Conservation (phyloP, 2,329 filamentous ascomycete species). For the Ceratocystis variospora region DNA sequence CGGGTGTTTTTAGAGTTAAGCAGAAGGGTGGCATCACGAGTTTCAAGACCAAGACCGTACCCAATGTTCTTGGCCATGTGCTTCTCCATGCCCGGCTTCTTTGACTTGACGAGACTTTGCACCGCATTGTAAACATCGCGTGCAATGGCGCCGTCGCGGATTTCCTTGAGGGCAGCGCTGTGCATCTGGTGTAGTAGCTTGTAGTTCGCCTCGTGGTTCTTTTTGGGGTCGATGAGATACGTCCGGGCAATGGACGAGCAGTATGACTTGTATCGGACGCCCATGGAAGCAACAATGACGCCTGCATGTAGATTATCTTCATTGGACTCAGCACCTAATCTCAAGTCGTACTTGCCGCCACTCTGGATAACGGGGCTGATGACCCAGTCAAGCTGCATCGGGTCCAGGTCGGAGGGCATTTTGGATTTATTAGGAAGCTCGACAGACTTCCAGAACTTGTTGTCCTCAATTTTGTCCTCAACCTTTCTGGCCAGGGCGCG, state of each 20-base stretch:
- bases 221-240: slow-evolving; percentile 93
- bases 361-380: slow-evolving; percentile 85
- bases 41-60: slow-evolving; percentile 84
- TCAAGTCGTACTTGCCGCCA: slow-evolving; percentile 86
- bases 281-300: slow-evolving; percentile 84
- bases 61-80: slow-evolving; percentile 89
- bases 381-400: slow-evolving; percentile 83
- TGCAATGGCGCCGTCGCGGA: slow-evolving; percentile 69
- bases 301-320: slow-evolving; percentile 75
- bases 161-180: slow-evolving; percentile 77
- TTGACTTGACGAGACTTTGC: slow-evolving; percentile 61
- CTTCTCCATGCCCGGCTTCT: slow-evolving; percentile 90
- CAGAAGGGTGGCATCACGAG: slow-evolving; percentile 66
- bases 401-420: slow-evolving; percentile 74
- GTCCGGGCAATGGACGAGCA: slow-evolving; percentile 84
- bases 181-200: slow-evolving; percentile 75
- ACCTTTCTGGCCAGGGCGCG: slow-evolving; percentile 74
- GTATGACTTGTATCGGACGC: slow-evolving; percentile 90
- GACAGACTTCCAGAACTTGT: slow-evolving; percentile 80
- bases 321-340: slow-evolving; percentile 64
- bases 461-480: slow-evolving; percentile 79
- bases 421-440: slow-evolving; percentile 57
- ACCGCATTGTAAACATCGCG: slow-evolving; percentile 93
- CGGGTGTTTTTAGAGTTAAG: slow-evolving; percentile 78
- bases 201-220: slow-evolving; percentile 88